These are phyloP conservation scores for Ochetophila trinervis DNA, from an alignment of 306 rosid species.

Conservation along the genomic window DNA sequence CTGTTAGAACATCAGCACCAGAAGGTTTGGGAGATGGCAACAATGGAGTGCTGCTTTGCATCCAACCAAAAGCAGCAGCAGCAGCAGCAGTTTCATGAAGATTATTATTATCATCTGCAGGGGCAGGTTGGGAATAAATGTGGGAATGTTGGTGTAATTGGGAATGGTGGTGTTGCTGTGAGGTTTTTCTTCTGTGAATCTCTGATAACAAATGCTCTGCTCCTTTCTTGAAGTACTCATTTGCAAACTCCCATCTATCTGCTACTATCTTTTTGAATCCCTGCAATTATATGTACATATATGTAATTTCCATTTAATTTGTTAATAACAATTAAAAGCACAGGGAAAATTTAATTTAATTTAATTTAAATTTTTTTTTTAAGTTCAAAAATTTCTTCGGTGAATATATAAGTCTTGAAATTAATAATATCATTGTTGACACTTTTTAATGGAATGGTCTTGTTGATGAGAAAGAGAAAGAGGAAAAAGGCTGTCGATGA, in stretches of 20 bases:
- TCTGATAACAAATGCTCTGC: conserved; percentile 51
- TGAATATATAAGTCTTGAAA: too few species aligned
- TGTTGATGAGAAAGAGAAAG: too few species aligned
- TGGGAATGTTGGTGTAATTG: conserved; percentile 29
- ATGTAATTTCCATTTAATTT: too few species aligned
- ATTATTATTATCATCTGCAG: conserved; percentile 20
- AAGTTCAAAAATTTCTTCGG: too few species aligned
- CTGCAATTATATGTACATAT: conserved; percentile 19
- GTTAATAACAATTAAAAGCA: too few species aligned
- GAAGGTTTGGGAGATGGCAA: conserved; percentile 33
- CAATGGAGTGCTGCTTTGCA: conserved; percentile 14
- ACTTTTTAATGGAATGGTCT: too few species aligned
- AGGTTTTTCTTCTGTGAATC: conserved; percentile 72
- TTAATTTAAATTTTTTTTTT: too few species aligned
- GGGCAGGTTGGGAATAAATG: neutral
- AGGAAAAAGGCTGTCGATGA: too few species aligned
- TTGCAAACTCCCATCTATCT: conserved; percentile 84
- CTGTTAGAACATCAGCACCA: conserved; percentile 38
- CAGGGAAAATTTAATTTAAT: too few species aligned
- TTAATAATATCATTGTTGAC: too few species aligned
- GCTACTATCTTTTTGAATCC: conserved; percentile 80
- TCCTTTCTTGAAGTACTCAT: conserved; percentile 75
- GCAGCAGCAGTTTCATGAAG: conserved; percentile 24
- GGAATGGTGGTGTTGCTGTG: conserved; percentile 35
- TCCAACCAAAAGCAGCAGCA: neutral